Evolutionary conservation across 805 yeast species (phyloP), one percentile per base, ranked within the genome.

Genomic region (Danielozyma ontarioensis): DNA sequence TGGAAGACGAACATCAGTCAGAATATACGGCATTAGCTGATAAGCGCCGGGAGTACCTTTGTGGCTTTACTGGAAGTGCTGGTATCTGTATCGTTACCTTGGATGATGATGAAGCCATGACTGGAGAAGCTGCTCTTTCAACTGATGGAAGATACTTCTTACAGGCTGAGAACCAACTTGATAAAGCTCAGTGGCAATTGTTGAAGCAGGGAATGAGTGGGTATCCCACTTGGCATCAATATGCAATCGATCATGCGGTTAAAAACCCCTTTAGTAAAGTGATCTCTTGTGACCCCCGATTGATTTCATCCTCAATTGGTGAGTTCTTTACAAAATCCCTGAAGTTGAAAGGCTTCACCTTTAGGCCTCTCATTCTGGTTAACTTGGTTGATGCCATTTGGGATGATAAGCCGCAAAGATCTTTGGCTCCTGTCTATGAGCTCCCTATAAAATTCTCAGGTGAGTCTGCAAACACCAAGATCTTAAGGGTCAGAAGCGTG

Each of bases 141-240:
- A 93, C 98, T 0, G 98, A 93, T 59, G 97, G 97, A 2, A 71
- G 98, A 44, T 93, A 93, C 62, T 93, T 87, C 57, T 66, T 85
- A 38, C 98, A 93, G 61, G 97, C 97, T 1, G 76, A 73, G 15
- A 76, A 80, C 37, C 93, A 93, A 60, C 64, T 93, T 35, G 94
- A 86, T 53, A 50, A 59, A 25, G 78, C 78, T 50, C 35, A 47
- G 28, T 93, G 97, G 97, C 58, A 62, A 2, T 60, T 93, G 29
- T 68, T 93, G 39, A 88, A 83, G 51, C 94, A 82, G 54, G 95
- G 95, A 3, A 63, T 70, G 23, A 69, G 73, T n/a, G 83, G 80
- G 21, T 73, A 73, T 25, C 76, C 80, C 11, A 67, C 82, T 5
- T 90, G 97, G 97, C 77, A 77, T 40, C 78, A 80, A 34, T 93